Percentiles rank a stretch among this genome's conserved stretches.
Evolutionary conservation across 2,329 filamentous ascomycete species (phyloP).

Genomic region (Ophiostoma tasmaniense): DNA sequence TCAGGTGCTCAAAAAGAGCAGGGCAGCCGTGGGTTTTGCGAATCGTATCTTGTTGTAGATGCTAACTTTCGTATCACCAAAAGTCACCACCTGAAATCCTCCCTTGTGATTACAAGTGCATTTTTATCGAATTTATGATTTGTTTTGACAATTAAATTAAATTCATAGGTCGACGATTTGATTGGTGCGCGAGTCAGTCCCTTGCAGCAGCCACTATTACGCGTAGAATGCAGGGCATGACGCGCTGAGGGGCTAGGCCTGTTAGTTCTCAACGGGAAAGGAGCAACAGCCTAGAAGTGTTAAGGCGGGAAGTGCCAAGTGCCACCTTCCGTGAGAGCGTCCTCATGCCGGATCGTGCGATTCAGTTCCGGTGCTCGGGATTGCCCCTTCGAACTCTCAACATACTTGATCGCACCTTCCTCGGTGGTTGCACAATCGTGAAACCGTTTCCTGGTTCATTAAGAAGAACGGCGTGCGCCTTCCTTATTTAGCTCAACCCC

Average conservation of each 20-base stretch:
- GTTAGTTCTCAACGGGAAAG: neutral
- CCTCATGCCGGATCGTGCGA: neutral
- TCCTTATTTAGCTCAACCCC: neutral
- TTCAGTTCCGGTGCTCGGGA: neutral
- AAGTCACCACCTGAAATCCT: neutral
- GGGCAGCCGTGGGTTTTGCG: too few relatives aligned
- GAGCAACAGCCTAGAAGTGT: neutral
- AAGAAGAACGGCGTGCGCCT: neutral
- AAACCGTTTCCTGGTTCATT: neutral
- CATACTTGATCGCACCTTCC: neutral
- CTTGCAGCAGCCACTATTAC: neutral
- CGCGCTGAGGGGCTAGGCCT: neutral
- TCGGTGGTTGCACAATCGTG: neutral
- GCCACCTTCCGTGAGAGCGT: neutral
- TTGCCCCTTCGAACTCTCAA: neutral
- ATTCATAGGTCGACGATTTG: neutral
- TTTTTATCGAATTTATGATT: neutral
- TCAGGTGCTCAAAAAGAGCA: neutral
- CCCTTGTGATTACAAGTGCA: neutral
- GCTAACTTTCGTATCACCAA: neutral
- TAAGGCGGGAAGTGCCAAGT: neutral
- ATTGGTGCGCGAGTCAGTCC: neutral
- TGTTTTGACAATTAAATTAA: neutral
- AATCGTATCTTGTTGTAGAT: neutral
- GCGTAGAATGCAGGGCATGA: neutral